Percentiles rank a stretch among this genome's conserved stretches.
Conservation (phyloP, 805 yeast species). For the Cyberlindnera japonica region DNA sequence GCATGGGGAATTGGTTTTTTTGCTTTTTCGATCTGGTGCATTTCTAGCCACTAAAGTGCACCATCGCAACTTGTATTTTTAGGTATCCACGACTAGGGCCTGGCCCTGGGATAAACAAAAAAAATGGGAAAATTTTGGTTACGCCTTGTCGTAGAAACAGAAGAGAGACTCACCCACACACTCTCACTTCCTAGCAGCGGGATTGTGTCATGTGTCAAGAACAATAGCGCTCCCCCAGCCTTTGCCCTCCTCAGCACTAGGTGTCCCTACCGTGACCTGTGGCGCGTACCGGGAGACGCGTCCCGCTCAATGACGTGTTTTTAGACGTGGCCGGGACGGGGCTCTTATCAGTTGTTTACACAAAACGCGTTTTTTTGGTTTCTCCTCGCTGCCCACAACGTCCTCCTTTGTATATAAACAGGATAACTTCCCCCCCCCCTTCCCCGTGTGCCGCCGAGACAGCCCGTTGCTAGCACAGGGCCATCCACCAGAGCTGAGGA, state of each 20-base stretch:
- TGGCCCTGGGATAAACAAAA: not conserved
- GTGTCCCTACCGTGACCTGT: too few species aligned
- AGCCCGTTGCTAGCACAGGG: too few species aligned
- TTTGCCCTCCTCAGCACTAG: too few species aligned
- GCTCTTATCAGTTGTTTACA: slow-evolving; percentile 15
- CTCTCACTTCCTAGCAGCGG: too few species aligned
- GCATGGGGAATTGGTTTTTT: not conserved
- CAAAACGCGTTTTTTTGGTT: slow-evolving; percentile 9
- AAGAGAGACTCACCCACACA: too few species aligned
- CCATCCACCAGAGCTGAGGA: not conserved
- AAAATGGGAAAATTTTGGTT: slow-evolving; percentile 13
- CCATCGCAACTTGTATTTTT: slow-evolving; percentile 15
- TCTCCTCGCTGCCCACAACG: not conserved
- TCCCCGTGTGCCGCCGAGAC: too few species aligned
- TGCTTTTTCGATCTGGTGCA: not conserved
- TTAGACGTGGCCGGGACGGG: not conserved
- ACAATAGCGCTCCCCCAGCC: too few species aligned
- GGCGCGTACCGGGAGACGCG: not conserved
- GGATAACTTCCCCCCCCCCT: not conserved
- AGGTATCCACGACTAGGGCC: slow-evolving; percentile 1
- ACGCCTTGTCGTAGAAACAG: too few species aligned
- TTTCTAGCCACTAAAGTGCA: too few species aligned
- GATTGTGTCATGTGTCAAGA: too few species aligned
- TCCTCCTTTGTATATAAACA: not conserved
- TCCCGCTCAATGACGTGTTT: slow-evolving; percentile 5